Percentiles rank a stretch among this genome's conserved stretches.
phyloP scores from a whole-genome alignment of 2,329 filamentous ascomycete genomes.

The Macrophomina phaseolina region DNA sequence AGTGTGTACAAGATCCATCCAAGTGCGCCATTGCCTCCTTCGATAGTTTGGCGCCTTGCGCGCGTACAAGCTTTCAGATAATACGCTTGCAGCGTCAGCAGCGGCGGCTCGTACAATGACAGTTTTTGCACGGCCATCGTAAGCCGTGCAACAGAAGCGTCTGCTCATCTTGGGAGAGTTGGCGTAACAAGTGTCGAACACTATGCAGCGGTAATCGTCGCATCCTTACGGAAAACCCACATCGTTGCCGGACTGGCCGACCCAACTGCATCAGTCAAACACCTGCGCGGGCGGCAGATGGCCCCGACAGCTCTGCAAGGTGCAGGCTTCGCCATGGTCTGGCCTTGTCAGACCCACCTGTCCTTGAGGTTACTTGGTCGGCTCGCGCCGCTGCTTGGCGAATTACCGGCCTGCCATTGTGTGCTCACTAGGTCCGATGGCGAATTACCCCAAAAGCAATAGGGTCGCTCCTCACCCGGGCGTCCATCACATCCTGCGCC shows the following conservation, averaged over 20 bases:
- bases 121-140: background rate
- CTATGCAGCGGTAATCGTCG: background rate
- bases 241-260: background rate
- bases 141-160: too few species aligned
- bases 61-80: background rate
- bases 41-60: background rate
- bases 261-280: background rate
- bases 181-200: background rate
- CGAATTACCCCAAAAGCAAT: slow-evolving; percentile 20
- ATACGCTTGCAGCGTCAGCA: background rate
- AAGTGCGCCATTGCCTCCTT: background rate
- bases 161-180: too few species aligned
- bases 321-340: background rate
- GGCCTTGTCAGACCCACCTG: background rate
- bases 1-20: background rate
- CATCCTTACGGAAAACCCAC: background rate
- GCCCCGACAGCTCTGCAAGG: background rate
- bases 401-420: slow-evolving; percentile 11
- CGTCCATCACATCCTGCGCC: background rate
- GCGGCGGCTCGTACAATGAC: background rate
- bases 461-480: background rate
- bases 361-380: background rate
- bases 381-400: background rate
- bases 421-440: slow-evolving; percentile 10
- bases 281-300: slow-evolving; percentile 2